Evolutionary conservation across 108 stramenopile genomes (phyloP).

Genomic region (Cyclotella atomus): DNA sequence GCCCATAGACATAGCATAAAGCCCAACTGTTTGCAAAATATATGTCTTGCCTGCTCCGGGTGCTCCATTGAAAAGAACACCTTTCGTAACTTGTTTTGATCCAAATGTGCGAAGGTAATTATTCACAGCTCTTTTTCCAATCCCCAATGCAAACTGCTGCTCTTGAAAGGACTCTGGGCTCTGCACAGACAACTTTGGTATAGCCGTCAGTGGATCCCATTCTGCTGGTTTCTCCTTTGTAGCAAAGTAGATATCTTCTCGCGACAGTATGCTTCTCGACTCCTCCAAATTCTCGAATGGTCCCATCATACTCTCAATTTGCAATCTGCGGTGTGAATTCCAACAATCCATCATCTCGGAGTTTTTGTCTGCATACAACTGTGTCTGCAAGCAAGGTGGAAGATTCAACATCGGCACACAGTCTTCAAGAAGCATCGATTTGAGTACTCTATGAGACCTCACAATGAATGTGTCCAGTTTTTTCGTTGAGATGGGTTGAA

Average conservation of each 20-base stretch:
- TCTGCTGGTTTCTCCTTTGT: not conserved
- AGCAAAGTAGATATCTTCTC: not conserved
- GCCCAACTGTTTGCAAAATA: not conserved
- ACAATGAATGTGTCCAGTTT: not conserved
- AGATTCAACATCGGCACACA: not conserved
- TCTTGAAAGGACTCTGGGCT: conserved; percentile 15
- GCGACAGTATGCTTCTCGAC: too few species aligned
- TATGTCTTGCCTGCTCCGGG: conserved; percentile 22
- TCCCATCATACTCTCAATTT: not conserved
- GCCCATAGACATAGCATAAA: conserved; percentile 24
- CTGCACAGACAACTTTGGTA: not conserved
- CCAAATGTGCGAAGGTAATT: not conserved
- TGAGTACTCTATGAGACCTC: not conserved
- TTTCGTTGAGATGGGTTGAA: not conserved
- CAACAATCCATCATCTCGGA: not conserved
- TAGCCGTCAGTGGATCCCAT: conserved; percentile 7
- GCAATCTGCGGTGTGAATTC: too few species aligned
- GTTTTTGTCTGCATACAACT: not conserved
- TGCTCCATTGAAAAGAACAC: conserved; percentile 5
- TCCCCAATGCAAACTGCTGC: not conserved
- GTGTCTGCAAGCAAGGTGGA: not conserved
- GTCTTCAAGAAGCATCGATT: not conserved
- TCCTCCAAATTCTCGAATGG: not conserved
- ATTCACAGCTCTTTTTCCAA: not conserved
- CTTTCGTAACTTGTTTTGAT: conserved; percentile 1